Evolutionary conservation across 2,329 filamentous ascomycete species (phyloP).

Genomic region (Fusarium pseudograminearum): DNA sequence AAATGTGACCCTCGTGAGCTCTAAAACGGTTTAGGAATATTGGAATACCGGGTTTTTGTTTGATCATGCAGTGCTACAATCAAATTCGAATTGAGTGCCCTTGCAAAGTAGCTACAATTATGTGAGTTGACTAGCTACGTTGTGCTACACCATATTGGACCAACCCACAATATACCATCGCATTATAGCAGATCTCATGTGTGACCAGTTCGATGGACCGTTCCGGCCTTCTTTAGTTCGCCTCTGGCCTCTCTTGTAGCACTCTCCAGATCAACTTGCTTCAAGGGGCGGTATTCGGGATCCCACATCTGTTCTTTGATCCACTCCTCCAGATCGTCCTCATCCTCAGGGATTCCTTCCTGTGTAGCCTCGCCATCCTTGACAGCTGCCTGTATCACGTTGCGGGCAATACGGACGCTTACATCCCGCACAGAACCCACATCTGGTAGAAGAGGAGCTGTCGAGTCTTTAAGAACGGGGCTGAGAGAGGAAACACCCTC

Average conservation of each 20-base stretch:
- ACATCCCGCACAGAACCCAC: conserved; percentile 80
- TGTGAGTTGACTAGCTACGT: conserved; percentile 6
- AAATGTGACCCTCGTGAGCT: conserved; percentile 36
- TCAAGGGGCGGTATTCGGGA: conserved; percentile 74
- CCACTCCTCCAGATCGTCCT: conserved; percentile 74
- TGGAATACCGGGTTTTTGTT: conserved; percentile 36
- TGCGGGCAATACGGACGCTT: conserved; percentile 80
- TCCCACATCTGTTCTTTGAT: conserved; percentile 85
- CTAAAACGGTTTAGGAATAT: conserved; percentile 23
- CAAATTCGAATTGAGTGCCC: conserved; percentile 18
- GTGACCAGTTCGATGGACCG: conserved; percentile 42
- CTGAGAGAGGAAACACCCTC: conserved; percentile 77
- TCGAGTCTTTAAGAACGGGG: conserved; percentile 73
- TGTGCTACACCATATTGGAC: neutral
- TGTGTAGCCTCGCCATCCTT: conserved; percentile 76
- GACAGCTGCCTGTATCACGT: conserved; percentile 78
- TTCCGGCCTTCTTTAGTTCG: conserved; percentile 50
- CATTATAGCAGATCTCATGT: neutral
- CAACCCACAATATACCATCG: neutral
- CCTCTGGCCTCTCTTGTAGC: conserved; percentile 68
- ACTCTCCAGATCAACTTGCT: conserved; percentile 63
- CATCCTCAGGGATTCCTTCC: conserved; percentile 69
- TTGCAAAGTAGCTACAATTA: conserved; percentile 8
- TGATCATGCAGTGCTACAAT: conserved; percentile 22
- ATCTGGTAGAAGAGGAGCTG: conserved; percentile 78